Conservation (phyloP, 2,329 filamentous ascomycete genomes). For the Talaromyces sp. region DNA sequence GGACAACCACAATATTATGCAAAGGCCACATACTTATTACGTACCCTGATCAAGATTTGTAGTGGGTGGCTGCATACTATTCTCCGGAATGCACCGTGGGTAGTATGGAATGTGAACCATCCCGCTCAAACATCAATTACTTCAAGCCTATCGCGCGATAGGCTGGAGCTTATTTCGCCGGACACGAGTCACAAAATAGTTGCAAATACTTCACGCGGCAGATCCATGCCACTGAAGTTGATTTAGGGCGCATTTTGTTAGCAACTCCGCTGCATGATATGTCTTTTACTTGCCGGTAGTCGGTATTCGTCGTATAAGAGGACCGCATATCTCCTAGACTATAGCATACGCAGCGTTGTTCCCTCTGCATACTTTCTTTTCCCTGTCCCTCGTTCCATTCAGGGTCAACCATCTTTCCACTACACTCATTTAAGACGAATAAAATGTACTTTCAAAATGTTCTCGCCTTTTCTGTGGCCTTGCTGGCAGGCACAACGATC, state of each 20-base stretch:
- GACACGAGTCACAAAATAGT: not conserved
- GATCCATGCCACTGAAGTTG: constrained; percentile 16
- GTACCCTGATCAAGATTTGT: no score
- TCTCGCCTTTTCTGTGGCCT: constrained; percentile 10
- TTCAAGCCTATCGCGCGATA: constrained; percentile 14
- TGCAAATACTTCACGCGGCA: constrained; percentile 5
- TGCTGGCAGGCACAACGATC: constrained; percentile 15
- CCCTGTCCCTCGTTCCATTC: constrained; percentile 8
- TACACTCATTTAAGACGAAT: not conserved
- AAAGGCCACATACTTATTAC: no score
- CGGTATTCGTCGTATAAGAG: constrained; percentile 14
- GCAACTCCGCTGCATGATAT: not conserved
- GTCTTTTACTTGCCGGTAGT: not conserved
- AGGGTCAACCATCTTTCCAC: not conserved
- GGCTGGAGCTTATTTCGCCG: not conserved
- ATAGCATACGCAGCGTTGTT: no score
- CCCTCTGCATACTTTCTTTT: not conserved
- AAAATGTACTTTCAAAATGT: constrained; percentile 17
- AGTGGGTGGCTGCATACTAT: not conserved
- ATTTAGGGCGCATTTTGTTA: not conserved
- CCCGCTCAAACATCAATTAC: not conserved
- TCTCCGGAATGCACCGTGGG: constrained; percentile 11
- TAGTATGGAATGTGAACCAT: constrained; percentile 13
- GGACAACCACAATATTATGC: no score
- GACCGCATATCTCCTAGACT: not conserved